Conservation (phyloP, 148 eudicot species). For the Camellia granthamiana region DNA sequence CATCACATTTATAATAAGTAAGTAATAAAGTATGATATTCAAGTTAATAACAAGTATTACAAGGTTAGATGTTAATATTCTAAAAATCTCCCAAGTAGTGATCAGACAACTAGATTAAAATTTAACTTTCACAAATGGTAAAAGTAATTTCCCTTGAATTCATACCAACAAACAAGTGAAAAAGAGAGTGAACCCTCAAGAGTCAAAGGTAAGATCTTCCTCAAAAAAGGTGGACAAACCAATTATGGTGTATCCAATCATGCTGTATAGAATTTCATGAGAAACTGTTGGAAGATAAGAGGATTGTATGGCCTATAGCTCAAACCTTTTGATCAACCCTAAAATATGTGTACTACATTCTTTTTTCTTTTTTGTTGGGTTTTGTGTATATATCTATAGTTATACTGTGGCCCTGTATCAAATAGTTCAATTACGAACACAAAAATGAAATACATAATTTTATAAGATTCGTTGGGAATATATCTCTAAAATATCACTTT, state of each 20-base stretch:
- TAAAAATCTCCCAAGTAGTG: no score
- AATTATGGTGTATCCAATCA: constrained; percentile 23
- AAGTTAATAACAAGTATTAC: no score
- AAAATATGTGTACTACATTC: not conserved
- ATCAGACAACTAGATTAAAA: not conserved
- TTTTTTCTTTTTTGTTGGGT: not conserved
- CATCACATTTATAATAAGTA: no score
- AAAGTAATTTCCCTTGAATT: not conserved
- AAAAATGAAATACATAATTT: no score
- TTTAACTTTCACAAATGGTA: not conserved
- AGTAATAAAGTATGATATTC: no score
- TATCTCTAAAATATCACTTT: no score
- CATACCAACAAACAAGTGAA: constrained; percentile 3
- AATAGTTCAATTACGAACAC: no score
- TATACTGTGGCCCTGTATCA: not conserved
- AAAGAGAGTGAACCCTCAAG: not conserved
- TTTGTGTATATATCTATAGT: not conserved
- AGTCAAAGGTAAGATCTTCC: constrained; percentile 19
- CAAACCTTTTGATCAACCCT: not conserved
- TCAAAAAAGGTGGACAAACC: constrained; percentile 21
- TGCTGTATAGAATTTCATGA: constrained; percentile 20
- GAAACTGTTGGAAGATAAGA: constrained; percentile 16
- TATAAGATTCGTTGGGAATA: no score
- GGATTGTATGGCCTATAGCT: not conserved
- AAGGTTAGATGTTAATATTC: no score